Base-by-base conservation (phyloP, 805 yeast species). In the Sugiyamaella floridensis region DNA sequence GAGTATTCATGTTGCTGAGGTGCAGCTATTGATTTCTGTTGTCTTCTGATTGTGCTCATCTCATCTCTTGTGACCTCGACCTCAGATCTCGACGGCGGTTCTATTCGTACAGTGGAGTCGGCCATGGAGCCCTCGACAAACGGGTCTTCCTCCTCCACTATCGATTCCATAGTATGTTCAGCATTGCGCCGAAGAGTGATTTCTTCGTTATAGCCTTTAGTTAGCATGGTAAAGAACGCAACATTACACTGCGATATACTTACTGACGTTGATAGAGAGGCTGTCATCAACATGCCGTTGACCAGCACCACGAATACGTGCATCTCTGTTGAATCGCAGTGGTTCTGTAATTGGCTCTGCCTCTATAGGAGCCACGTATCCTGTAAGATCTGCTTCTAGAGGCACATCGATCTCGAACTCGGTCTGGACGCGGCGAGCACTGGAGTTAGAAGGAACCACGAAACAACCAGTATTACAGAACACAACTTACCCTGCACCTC, bases 401-500 rank as follows among this genome's bases (percentile, higher is more conserved):
- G 37, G 37, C 10, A 48, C n/a, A 22, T 40, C 47, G 28, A 55
- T 53, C n/a, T 43, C 43, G 16, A 55, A 50, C 8, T 14, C 52
- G 14, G 47, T 49, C 9, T 50, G 43, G 11, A 55, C 58, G 43
- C 51, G 45, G 41, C 58, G 54, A 40, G 51, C 53, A 6, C 57
- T 53, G 16, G 16, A 20, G 32, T 43, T 32, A 44, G 49, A 26
- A 28, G 40, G 14, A 15, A 7, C 34, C 19, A 44, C 11, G 10
- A 12, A 9, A 28, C n/a, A n/a, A n/a, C n/a, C n/a, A n/a, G n/a
- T n/a, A n/a, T n/a, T n/a, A 8, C 48, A 26, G 16, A 2, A 10
- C 32, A 12, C 20, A 11, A 48, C 56, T 7, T 49, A 56, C 58
- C 58, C 60, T 11, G 60, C 59, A 34, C 60, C 60, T 2, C 60